A percentile compares a stretch with the other conserved stretches of the same genome.
Conservation (phyloP, 768 basidiomycete species). For the Fomitopsis pulvina region DNA sequence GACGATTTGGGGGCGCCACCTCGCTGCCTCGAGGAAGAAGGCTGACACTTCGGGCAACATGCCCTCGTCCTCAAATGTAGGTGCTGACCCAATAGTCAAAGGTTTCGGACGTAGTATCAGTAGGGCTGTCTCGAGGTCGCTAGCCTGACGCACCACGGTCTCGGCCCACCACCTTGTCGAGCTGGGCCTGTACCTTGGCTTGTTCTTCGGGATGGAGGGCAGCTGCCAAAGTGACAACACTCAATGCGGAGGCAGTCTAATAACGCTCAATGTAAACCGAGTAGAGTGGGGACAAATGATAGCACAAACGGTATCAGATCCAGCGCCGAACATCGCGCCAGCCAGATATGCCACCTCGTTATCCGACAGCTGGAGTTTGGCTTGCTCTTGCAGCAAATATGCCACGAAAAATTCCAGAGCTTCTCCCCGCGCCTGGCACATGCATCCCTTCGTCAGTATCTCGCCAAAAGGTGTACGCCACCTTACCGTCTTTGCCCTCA, state of each 20-base stretch:
- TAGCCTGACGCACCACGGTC: slow-evolving; percentile 30
- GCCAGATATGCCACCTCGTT: slow-evolving; percentile 32
- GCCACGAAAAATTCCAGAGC: slow-evolving; percentile 28
- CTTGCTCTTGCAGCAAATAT: slow-evolving; percentile 30
- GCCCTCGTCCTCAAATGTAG: slow-evolving; percentile 32
- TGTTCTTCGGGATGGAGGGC: slow-evolving; percentile 28
- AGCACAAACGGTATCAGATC: slow-evolving; percentile 30
- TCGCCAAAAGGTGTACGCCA: not conserved
- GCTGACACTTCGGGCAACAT: slow-evolving; percentile 32
- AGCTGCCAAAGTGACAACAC: slow-evolving; percentile 29
- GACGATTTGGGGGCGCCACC: slow-evolving; percentile 35
- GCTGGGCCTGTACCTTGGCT: slow-evolving; percentile 27
- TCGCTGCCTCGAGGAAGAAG: slow-evolving; percentile 33
- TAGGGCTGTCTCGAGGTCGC: slow-evolving; percentile 33
- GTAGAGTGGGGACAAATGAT: not conserved
- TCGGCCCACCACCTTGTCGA: slow-evolving; percentile 29
- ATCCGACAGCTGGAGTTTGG: slow-evolving; percentile 24
- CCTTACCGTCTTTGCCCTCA: not conserved
- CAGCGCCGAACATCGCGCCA: slow-evolving; percentile 37
- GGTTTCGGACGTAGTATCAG: slow-evolving; percentile 15
- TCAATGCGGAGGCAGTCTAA: slow-evolving; percentile 24
- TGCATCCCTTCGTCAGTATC: not conserved
- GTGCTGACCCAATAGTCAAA: slow-evolving; percentile 22
- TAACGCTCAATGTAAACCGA: not conserved
- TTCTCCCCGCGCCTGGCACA: slow-evolving; percentile 8